Percentiles rank a stretch among this genome's conserved stretches.
These are phyloP conservation scores for Vanilla planifolia DNA, from an alignment of 106 monocot genomes.

Conservation along the genomic window DNA sequence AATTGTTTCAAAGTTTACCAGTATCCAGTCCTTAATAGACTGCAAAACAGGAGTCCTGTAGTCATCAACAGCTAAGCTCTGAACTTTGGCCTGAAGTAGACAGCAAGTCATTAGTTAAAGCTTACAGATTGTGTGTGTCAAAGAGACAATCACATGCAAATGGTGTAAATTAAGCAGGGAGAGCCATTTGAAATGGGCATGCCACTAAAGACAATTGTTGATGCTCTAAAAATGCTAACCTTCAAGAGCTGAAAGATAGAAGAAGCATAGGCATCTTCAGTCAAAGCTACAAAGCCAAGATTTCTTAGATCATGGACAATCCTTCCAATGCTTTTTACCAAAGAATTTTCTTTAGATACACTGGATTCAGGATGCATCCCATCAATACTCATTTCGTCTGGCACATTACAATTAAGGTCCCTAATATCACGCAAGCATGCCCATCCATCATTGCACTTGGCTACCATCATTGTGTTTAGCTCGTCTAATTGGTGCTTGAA, in stretches of 20 bases:
- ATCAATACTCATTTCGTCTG: slow-evolving; percentile 42
- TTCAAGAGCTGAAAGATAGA: slow-evolving; percentile 83
- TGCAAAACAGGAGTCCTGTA: slow-evolving; percentile 72
- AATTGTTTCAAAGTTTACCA: slow-evolving; percentile 41
- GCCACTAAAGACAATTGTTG: neutral
- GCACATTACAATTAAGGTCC: slow-evolving; percentile 6
- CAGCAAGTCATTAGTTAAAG: too few relatives aligned
- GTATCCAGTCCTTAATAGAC: slow-evolving; percentile 79
- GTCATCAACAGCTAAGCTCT: slow-evolving; percentile 73
- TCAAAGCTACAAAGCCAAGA: slow-evolving; percentile 77
- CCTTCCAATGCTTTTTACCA: slow-evolving; percentile 69
- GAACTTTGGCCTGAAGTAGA: slow-evolving; percentile 48
- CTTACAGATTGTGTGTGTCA: too few relatives aligned
- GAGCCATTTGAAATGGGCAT: too few relatives aligned
- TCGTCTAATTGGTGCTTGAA: slow-evolving; percentile 73
- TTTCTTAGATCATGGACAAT: slow-evolving; percentile 78
- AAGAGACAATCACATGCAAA: too few relatives aligned
- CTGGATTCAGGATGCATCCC: slow-evolving; percentile 7
- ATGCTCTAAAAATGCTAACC: slow-evolving; percentile 19
- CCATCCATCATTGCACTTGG: slow-evolving; percentile 21
- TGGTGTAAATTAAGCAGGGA: too few relatives aligned
- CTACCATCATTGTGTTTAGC: slow-evolving; percentile 45
- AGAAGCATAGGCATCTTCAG: slow-evolving; percentile 92
- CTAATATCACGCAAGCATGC: slow-evolving; percentile 9
- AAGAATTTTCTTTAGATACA: slow-evolving; percentile 25